A percentile compares a stretch with the other conserved stretches of the same genome.
phyloP scores from a whole-genome alignment of 805 yeast species.

The Candida nemodendra region DNA sequence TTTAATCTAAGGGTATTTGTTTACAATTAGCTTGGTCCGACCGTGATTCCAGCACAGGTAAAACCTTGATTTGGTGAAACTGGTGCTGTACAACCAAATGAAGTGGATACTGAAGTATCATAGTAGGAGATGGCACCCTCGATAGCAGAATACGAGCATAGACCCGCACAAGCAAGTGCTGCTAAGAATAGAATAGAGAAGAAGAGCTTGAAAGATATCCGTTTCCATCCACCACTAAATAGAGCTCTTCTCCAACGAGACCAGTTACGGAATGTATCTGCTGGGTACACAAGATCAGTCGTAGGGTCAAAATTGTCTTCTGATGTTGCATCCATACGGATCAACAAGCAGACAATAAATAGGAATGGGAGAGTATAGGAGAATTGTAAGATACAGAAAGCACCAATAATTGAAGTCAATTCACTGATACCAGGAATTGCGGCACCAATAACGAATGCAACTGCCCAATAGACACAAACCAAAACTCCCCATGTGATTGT shows the following conservation, averaged over 20 bases:
- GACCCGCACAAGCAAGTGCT: slow-evolving; percentile 12
- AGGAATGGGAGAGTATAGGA: slow-evolving; percentile 44
- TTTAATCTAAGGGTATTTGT: too few species aligned
- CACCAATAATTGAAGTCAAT: slow-evolving; percentile 39
- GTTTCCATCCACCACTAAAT: slow-evolving; percentile 8
- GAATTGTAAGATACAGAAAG: slow-evolving; percentile 45
- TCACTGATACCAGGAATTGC: slow-evolving; percentile 44
- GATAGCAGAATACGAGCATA: slow-evolving; percentile 14
- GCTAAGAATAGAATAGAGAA: slow-evolving; percentile 8
- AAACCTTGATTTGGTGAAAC: slow-evolving; percentile 14
- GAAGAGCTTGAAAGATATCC: slow-evolving; percentile 5
- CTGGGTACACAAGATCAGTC: slow-evolving; percentile 5
- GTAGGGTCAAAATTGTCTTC: slow-evolving; percentile 10
- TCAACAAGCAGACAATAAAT: slow-evolving; percentile 10
- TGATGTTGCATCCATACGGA: slow-evolving; percentile 10
- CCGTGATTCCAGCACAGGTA: slow-evolving; percentile 15
- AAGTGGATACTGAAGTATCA: slow-evolving; percentile 6
- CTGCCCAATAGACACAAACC: slow-evolving; percentile 42
- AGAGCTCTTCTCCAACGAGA: slow-evolving; percentile 11
- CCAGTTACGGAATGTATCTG: slow-evolving; percentile 6
- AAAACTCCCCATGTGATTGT: slow-evolving; percentile 35
- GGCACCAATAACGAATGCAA: slow-evolving; percentile 42
- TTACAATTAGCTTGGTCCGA: too few species aligned
- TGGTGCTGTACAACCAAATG: slow-evolving; percentile 15
- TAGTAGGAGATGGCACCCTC: slow-evolving; percentile 12